These are phyloP conservation scores for Candida anutae DNA, from an alignment of 1,139 yeast genomes.

Conservation along the genomic window DNA sequence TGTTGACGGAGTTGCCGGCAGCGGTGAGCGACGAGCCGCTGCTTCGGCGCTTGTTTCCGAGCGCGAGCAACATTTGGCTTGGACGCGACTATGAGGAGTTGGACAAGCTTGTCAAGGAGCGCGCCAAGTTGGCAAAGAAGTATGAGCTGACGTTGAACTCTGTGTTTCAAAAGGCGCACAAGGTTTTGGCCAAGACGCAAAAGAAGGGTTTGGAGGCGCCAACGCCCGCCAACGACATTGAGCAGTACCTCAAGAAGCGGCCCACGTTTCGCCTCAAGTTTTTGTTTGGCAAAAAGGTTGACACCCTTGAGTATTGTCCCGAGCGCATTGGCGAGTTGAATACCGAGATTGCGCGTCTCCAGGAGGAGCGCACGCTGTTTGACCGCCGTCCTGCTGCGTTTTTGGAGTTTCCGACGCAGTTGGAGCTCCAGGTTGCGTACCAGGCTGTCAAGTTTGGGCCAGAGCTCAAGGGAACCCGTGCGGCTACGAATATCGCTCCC, in stretches of 20 bases:
- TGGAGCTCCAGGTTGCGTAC: conserved; percentile 83
- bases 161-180: conserved; percentile 49
- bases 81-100: conserved; percentile 54
- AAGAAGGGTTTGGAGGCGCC: conserved; percentile 48
- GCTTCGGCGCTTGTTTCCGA: conserved; percentile 51
- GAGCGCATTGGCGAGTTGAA: conserved; percentile 64
- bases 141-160: conserved; percentile 55
- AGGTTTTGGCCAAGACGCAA: conserved; percentile 44
- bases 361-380: conserved; percentile 36
- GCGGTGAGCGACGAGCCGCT: conserved; percentile 41
- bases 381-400: conserved; percentile 68
- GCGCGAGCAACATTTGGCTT: conserved; percentile 52
- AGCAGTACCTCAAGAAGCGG: conserved; percentile 55
- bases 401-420: conserved; percentile 78
- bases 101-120: conserved; percentile 44
- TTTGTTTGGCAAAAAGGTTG: conserved; percentile 73
- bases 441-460: conserved; percentile 64
- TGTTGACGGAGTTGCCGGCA: conserved; percentile 56
- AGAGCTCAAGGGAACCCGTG: conserved; percentile 57
- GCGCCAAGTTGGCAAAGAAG: conserved; percentile 45
- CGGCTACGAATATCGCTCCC: conserved; percentile 58
- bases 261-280: conserved; percentile 56
- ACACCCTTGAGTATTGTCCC: conserved; percentile 65
- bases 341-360: conserved; percentile 53
- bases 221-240: conserved; percentile 53